Percentiles rank a stretch among this genome's conserved stretches.
Conservation (phyloP, 2,329 filamentous ascomycete species). For the Exserohilum turcica region DNA sequence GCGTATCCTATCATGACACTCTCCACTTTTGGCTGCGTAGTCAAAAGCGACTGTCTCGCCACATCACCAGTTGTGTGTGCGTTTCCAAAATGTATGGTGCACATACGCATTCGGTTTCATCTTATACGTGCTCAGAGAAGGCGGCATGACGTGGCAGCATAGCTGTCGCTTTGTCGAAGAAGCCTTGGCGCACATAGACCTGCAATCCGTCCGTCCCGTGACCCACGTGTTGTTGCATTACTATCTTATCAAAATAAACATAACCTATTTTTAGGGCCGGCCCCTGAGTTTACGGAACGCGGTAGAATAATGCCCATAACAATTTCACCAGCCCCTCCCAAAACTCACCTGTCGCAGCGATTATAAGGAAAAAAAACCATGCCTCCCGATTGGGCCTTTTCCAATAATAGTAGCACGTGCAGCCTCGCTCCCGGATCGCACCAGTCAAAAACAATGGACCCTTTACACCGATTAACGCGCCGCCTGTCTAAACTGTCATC, state of each 20-base stretch:
- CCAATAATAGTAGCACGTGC: not conserved
- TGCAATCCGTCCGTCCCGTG: not conserved
- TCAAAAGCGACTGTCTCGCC: not conserved
- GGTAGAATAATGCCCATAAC: not conserved
- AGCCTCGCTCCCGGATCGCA: not conserved
- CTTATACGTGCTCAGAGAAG: not conserved
- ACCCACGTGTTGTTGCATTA: not conserved
- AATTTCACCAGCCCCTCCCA: not conserved
- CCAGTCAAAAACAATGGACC: not conserved
- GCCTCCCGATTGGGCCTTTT: not conserved
- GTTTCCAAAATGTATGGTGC: not conserved
- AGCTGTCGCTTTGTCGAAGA: not conserved
- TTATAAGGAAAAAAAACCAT: not conserved
- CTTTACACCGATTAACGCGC: not conserved
- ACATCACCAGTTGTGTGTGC: not conserved
- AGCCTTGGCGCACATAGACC: not conserved
- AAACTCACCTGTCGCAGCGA: not conserved
- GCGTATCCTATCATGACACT: not conserved
- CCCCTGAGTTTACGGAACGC: slow-evolving; percentile 1
- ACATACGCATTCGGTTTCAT: not conserved
- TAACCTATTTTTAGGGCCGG: slow-evolving; percentile 2
- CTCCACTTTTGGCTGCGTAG: not conserved
- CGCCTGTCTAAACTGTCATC: not conserved
- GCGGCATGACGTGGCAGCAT: not conserved
- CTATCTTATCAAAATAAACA: not conserved